phyloP scores from a whole-genome alignment of 2,329 filamentous ascomycete species.

The Alternaria triticina region DNA sequence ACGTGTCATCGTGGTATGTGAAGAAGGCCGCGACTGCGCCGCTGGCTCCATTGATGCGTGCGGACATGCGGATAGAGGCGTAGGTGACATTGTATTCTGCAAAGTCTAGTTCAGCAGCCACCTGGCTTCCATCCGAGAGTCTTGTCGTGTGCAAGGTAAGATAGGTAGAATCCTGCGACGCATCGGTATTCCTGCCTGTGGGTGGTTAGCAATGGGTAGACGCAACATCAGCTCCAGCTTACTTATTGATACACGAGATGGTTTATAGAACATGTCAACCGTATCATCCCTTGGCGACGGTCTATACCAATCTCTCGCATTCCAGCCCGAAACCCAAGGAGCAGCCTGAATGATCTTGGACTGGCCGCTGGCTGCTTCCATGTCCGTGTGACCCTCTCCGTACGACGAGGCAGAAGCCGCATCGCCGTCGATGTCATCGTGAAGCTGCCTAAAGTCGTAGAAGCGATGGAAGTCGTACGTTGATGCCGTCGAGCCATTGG shows the following conservation, averaged over 20 bases:
- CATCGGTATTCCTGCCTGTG: neutral
- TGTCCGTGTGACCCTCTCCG: neutral
- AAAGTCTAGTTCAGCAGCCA: slow-evolving; percentile 13
- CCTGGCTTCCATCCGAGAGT: slow-evolving; percentile 4
- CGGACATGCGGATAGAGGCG: slow-evolving; percentile 15
- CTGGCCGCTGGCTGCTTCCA: neutral
- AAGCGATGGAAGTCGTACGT: slow-evolving; percentile 22
- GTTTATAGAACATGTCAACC: slow-evolving; percentile 11
- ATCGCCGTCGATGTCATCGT: neutral
- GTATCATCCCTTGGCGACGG: neutral
- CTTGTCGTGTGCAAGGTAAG: slow-evolving; percentile 10
- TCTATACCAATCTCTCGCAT: slow-evolving; percentile 5
- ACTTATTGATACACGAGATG: slow-evolving; percentile 11
- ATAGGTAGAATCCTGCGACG: neutral
- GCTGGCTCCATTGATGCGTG: slow-evolving; percentile 11
- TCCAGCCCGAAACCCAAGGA: slow-evolving; percentile 16
- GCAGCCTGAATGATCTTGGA: slow-evolving; percentile 9
- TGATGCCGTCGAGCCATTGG: slow-evolving; percentile 12
- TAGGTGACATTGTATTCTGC: slow-evolving; percentile 15
- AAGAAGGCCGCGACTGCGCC: slow-evolving; percentile 19
- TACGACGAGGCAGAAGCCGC: neutral
- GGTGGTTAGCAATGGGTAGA: neutral
- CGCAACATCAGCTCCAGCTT: neutral
- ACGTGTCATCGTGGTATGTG: slow-evolving; percentile 17
- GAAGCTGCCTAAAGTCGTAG: slow-evolving; percentile 18